Evolutionary conservation across 805 yeast species (phyloP), one percentile per base, ranked within the genome.

Genomic region (Candida nonsorbophila): DNA sequence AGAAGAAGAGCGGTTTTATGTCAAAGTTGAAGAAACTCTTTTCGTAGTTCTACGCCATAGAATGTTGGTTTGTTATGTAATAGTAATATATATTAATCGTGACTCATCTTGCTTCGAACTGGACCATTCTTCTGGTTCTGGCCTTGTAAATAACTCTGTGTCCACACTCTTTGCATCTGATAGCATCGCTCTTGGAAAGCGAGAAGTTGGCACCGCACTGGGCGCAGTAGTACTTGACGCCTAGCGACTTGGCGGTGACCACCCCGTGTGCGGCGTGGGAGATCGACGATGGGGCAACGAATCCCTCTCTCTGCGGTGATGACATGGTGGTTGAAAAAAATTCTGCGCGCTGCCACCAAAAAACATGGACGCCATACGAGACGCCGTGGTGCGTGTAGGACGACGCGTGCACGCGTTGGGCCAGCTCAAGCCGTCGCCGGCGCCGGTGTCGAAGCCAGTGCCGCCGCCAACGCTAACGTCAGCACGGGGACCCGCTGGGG

Each of bases 111-210:
- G 64, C 65, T 45, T 65, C 68, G 34, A 58, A 71, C 58, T 67
- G 72, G 34, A 74, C 94, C 94, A 90, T 85, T 69, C 97, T 78
- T 71, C 88, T 84, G 28, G 97, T 90, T 69, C 98, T 82, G 38
- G 96, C 95, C 69, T 92, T 92, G 69, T 90, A 85, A 40, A 92
- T 69, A 37, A 92, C 97, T 66, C 98, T 82, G 67, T 92, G 97
- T 40, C 98, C 98, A 63, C 98, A 92, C 46, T 88, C 95, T 63
- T 87, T 88, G 67, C 98, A 92, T 67, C 97, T 84, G 41, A 92
- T 95, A 17, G 97, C 95, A 58, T 92, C 98, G 45, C 84, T 85
- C 63, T 90, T 86, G 30, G 86, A 79, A 44, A 92, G 74, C 3
- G 94, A 77, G 45, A 88, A 82, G 31, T 81, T 79, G 32, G 88